Evolutionary conservation across 2,329 filamentous ascomycete genomes (phyloP).

Genomic region (Rutstroemia sp.): DNA sequence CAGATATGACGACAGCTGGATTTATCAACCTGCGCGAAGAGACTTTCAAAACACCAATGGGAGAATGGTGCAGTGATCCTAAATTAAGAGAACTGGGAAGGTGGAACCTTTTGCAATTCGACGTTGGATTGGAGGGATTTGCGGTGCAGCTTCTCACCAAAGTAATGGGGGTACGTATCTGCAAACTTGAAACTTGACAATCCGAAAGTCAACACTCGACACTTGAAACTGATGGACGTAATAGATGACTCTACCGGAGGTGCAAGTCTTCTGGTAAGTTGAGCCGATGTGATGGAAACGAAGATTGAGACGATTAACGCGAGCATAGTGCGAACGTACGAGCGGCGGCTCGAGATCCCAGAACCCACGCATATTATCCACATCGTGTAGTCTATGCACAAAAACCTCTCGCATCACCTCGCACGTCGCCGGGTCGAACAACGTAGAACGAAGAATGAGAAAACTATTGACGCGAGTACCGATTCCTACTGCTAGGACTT

Average conservation of each 20-base stretch:
- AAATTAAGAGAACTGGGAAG: conserved; percentile 24
- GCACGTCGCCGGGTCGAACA: no score
- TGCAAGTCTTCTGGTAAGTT: conserved; percentile 22
- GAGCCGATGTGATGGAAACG: background rate
- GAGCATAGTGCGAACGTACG: conserved; percentile 18
- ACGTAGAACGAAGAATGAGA: background rate
- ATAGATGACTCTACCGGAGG: conserved; percentile 20
- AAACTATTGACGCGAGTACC: background rate
- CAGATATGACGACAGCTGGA: conserved; percentile 21
- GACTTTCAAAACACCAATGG: conserved; percentile 26
- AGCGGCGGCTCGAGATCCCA: conserved; percentile 11
- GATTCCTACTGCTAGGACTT: background rate
- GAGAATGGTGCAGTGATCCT: conserved; percentile 29
- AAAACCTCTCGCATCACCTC: background rate
- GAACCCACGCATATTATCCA: conserved; percentile 20
- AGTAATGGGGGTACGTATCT: conserved; percentile 20
- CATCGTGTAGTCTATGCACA: conserved; percentile 12
- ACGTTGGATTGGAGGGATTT: conserved; percentile 23
- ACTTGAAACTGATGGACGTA: conserved; percentile 10
- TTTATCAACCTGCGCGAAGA: conserved; percentile 28
- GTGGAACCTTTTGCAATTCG: conserved; percentile 20
- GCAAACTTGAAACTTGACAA: background rate
- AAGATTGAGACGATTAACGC: conserved; percentile 5
- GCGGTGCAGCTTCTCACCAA: conserved; percentile 21
- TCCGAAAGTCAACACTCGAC: background rate